phyloP scores from a whole-genome alignment of 108 stramenopile genomes.

The Nannochloropsis gaditana region DNA sequence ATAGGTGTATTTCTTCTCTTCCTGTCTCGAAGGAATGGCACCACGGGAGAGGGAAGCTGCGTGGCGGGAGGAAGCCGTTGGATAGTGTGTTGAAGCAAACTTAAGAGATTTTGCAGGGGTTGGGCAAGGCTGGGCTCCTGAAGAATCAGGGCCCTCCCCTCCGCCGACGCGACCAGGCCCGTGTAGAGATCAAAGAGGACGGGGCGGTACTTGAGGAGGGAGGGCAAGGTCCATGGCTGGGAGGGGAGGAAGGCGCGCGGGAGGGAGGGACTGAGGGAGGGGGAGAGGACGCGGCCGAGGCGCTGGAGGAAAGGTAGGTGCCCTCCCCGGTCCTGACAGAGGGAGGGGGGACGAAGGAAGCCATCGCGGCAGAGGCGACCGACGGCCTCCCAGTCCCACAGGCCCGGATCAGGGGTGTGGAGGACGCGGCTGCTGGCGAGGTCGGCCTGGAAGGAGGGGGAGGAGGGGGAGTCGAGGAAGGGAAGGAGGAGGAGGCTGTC shows the following conservation, averaged over 20 bases:
- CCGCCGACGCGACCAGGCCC: neutral
- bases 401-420: neutral
- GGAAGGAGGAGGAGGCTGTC: neutral
- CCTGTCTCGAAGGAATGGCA: neutral
- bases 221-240: neutral
- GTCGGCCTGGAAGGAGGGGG: neutral
- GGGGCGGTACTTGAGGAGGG: neutral
- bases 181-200: neutral
- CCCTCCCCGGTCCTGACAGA: neutral
- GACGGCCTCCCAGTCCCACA: neutral
- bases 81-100: neutral
- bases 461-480: conserved; percentile 5
- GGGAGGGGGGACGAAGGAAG: neutral
- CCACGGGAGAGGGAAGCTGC: neutral
- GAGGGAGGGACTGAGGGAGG: neutral
- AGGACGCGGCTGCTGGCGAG: neutral
- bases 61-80: neutral
- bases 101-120: neutral
- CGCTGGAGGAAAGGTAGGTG: neutral
- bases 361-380: neutral
- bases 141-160: neutral
- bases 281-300: neutral
- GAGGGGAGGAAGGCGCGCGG: neutral
- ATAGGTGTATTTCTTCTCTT: no score
- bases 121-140: neutral